Evolutionary conservation across 768 basidiomycete genomes (phyloP), one percentile per base, ranked within the genome.

Genomic region (Lactarius pseudohatsudake): DNA sequence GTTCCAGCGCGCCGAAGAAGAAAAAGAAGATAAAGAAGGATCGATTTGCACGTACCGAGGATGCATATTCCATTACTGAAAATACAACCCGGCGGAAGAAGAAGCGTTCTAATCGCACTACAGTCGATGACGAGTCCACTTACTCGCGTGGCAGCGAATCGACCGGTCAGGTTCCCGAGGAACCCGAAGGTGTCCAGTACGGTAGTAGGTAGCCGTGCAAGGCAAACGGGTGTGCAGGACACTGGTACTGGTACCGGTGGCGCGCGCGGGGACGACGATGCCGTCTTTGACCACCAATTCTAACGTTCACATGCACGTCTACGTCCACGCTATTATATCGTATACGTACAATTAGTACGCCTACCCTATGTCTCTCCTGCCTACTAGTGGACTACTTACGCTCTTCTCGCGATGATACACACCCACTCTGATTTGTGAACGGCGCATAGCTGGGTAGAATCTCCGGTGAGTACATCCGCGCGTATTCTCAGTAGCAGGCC

Each of bases 211-310:
- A 57, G 57, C 8, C 28, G 10, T 53, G 50, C 85, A 97, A 59
- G 95, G 98, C 73, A 95, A 96, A 91, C 89, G 75, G 61, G n/a
- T 13, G 55, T 30, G 20, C 61, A 66, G 11, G 93, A 91, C 81
- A 97, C 97, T 80, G 98, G 22, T 53, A 10, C 50, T 26, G 50
- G 47, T 50, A 5, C 47, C 11, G 22, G 98, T 79, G 95, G 96
- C 76, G 96, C 96, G 70, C 96, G 96, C 85, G 96, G 96, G 61
- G 97, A 97, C 78, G 96, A 97, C 75, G 92, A 93, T 9, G 95
- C 94, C 66, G 97, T 98, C 81, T 98, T 99, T 77, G 96, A 97
- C 53, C 66, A 67, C 54, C 62, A 64, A 50, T 67, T 67, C 58
- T 67, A 54, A 64, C 26, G 55, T 43, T 47, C 26, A 16, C 47